A percentile compares a stretch with the other conserved stretches of the same genome.
These are phyloP conservation scores for Vitellaria paradoxa DNA, from an alignment of 179 eudicot species.

Conservation along the genomic window DNA sequence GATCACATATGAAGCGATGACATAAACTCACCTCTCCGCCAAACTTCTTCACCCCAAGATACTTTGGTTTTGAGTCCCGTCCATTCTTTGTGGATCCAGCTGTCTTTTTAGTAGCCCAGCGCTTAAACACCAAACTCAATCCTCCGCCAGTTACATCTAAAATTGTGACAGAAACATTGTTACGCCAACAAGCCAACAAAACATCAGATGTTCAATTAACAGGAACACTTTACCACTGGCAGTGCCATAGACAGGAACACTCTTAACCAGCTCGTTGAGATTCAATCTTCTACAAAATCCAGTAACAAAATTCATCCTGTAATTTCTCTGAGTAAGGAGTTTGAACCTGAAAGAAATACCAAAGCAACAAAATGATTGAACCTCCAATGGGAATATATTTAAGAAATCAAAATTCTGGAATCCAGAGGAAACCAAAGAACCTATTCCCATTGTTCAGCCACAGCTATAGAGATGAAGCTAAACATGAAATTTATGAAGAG, in stretches of 20 bases:
- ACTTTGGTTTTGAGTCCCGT: constrained; percentile 85
- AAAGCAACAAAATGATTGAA: neutral
- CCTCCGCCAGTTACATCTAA: constrained; percentile 44
- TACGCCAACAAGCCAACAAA: neutral
- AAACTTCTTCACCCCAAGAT: constrained; percentile 88
- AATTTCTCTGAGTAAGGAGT: neutral
- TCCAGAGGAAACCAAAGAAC: neutral
- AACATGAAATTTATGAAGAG: neutral
- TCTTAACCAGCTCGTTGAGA: constrained; percentile 23
- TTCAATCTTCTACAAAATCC: constrained; percentile 22
- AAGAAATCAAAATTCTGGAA: neutral
- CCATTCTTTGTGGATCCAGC: constrained; percentile 94
- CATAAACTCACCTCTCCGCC: constrained; percentile 76
- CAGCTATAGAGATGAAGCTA: neutral
- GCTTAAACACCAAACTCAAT: constrained; percentile 60
- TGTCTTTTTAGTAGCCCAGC: constrained; percentile 93
- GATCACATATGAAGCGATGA: neutral
- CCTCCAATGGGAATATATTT: neutral
- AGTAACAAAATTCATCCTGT: constrained; percentile 19
- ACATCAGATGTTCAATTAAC: neutral
- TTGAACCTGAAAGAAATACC: constrained; percentile 13
- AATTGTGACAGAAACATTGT: neutral
- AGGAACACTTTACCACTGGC: constrained; percentile 16
- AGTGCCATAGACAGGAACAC: constrained; percentile 18
- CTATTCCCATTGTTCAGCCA: neutral